Percentiles rank a stretch among this genome's conserved stretches.
Conservation (phyloP, 2,329 filamentous ascomycete species). For the Samsoniella hepiali region DNA sequence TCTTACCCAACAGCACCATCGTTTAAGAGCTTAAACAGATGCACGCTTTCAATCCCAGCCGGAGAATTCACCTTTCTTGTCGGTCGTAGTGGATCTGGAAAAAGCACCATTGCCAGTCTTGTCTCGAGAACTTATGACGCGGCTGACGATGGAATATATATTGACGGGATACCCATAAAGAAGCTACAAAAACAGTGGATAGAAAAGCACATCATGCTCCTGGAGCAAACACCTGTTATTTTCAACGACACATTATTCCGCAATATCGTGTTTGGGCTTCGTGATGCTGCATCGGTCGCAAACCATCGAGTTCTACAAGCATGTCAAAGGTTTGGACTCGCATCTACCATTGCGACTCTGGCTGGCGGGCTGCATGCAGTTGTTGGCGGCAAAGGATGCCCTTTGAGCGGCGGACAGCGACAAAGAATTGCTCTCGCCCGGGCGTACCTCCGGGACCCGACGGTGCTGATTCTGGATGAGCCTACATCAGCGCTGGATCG, state of each 20-base stretch:
- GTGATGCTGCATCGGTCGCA: slow-evolving; percentile 45
- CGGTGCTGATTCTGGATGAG: slow-evolving; percentile 84
- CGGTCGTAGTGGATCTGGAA: slow-evolving; percentile 84
- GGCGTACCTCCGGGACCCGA: slow-evolving; percentile 71
- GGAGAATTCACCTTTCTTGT: slow-evolving; percentile 77
- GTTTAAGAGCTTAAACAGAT: slow-evolving; percentile 56
- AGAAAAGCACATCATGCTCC: slow-evolving; percentile 70
- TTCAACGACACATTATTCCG: slow-evolving; percentile 77
- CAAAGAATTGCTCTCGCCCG: slow-evolving; percentile 80
- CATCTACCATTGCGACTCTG: slow-evolving; percentile 62
- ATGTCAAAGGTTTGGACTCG: slow-evolving; percentile 65
- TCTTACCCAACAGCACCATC: slow-evolving; percentile 70
- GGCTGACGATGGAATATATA: slow-evolving; percentile 57
- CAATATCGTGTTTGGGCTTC: slow-evolving; percentile 73
- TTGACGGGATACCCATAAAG: slow-evolving; percentile 65
- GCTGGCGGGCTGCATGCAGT: slow-evolving; percentile 69
- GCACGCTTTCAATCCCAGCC: slow-evolving; percentile 66
- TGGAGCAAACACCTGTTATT: slow-evolving; percentile 77
- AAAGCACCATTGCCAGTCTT: slow-evolving; percentile 82
- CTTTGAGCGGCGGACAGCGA: slow-evolving; percentile 16
- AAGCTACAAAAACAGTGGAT: slow-evolving; percentile 68
- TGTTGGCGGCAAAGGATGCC: slow-evolving; percentile 47
- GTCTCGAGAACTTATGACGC: slow-evolving; percentile 75
- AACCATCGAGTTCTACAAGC: slow-evolving; percentile 57
- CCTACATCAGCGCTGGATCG: slow-evolving; percentile 82